Conservation (phyloP, 495 filamentous ascomycete genomes). For the Talaromyces wortmannii region DNA sequence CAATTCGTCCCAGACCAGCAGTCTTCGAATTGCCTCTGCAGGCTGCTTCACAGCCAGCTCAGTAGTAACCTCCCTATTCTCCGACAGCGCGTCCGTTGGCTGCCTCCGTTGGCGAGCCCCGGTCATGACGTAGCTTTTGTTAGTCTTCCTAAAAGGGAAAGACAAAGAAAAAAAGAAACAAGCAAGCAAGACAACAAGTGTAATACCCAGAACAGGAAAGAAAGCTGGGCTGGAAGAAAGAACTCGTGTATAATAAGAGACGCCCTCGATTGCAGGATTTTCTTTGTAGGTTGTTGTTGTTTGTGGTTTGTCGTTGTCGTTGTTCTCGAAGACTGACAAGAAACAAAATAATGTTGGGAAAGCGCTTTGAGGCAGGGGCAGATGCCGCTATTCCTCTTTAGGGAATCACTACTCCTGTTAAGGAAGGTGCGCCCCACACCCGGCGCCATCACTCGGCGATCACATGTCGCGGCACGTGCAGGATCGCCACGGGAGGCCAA, state of each 20-base stretch:
- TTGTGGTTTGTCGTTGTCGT: too few relatives aligned
- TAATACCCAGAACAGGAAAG: neutral
- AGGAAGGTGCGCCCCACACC: too few relatives aligned
- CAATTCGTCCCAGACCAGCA: constrained; percentile 58
- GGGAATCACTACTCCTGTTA: too few relatives aligned
- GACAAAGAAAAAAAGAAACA: neutral
- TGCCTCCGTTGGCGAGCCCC: neutral
- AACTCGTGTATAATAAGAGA: neutral
- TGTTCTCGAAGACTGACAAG: too few relatives aligned
- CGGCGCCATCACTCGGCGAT: too few relatives aligned
- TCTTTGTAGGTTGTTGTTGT: too few relatives aligned
- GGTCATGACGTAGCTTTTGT: neutral
- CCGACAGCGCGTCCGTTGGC: neutral
- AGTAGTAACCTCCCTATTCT: neutral
- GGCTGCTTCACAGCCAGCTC: constrained; percentile 18
- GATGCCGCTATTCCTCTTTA: too few relatives aligned
- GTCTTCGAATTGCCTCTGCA: constrained; percentile 22
- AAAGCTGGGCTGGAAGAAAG: neutral
- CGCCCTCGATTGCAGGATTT: too few relatives aligned
- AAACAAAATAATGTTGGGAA: too few relatives aligned
- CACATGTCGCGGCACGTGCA: too few relatives aligned
- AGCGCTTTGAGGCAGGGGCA: too few relatives aligned
- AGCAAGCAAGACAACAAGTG: constrained; percentile 3
- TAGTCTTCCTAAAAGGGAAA: neutral
- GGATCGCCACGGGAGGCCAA: too few relatives aligned